Evolutionary conservation across 495 filamentous ascomycete genomes (phyloP).

Genomic region (Trichoderma reesei): DNA sequence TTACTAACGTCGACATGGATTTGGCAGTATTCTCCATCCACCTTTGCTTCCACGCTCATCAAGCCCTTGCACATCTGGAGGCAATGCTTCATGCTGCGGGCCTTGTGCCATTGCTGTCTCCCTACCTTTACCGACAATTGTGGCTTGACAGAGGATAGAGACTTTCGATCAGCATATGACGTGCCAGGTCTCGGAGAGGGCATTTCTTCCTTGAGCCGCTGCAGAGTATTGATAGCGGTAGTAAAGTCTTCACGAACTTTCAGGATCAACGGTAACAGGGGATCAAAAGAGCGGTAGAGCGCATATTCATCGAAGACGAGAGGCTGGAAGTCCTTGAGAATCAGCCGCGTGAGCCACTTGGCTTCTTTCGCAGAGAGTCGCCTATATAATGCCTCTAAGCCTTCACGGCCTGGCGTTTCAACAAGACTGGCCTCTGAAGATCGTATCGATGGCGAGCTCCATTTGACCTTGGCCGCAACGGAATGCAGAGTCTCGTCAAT

Average conservation of each 20-base stretch:
- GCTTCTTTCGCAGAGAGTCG: conserved; percentile 58
- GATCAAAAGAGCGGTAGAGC: conserved; percentile 43
- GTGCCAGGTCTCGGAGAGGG: background rate
- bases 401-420: conserved; percentile 24
- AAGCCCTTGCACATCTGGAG: conserved; percentile 46
- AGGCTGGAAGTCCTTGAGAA: conserved; percentile 65
- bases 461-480: conserved; percentile 56
- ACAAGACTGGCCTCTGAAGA: background rate
- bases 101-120: conserved; percentile 62
- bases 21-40: conserved; percentile 85
- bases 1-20: conserved; percentile 67
- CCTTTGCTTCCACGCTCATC: conserved; percentile 72
- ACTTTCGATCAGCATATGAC: background rate
- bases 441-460: conserved; percentile 57
- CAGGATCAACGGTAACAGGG: conserved; percentile 51
- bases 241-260: conserved; percentile 51
- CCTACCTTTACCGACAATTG: conserved; percentile 64
- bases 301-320: conserved; percentile 39
- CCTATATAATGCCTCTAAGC: conserved; percentile 47
- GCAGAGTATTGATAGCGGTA: conserved; percentile 24
- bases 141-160: conserved; percentile 40
- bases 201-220: background rate
- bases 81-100: conserved; percentile 67
- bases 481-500: conserved; percentile 55
- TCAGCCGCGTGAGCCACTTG: conserved; percentile 80